Base-by-base conservation (phyloP, 768 basidiomycete genomes). In the Vararia minispora region DNA sequence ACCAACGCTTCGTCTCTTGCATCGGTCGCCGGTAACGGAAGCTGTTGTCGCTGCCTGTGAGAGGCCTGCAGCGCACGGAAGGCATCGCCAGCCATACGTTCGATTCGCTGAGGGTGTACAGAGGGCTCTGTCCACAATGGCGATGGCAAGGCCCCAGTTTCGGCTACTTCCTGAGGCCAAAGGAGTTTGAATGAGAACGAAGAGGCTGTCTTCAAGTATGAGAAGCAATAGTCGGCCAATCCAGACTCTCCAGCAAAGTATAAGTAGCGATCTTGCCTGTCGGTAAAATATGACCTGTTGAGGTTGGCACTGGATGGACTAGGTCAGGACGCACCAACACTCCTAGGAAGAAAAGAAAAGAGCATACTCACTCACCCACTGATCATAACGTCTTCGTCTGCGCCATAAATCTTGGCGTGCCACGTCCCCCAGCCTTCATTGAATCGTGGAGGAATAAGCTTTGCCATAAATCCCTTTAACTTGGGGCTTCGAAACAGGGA, bases 351-450 rank as follows among this genome's bases (percentile, higher is more conserved):
- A 39, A 24, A 31, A 37, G 16, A 33, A 44, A 34, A 24, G 12
- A 33, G 51, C 35, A 16, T 28, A 63, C 67, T 35, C 41, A 58
- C 76, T 60, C 47, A 94, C 94, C 95, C 95, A 50, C 78, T 88
- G 43, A 99, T 76, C 57, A 99, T 76, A 29, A 99, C 71, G 37
- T 92, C 78, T 53, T 97, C 80, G 55, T 99, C 95, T 0, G 73
- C 80, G 14, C 89, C 90, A 52, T 99, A 99, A 40, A 91, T 72
- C 59, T 99, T 99, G 3, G 88, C 82, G 56, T 98, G 95, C 92
- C 92, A 97, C 2, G 92, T 89, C 0, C 92, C 94, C 86, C 91
- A 98, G 2, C 92, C 95, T 61, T 99, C 95, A 50, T 99, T 94
- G 60, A 89, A 95, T 38, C 95, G 69, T 17, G 85, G 80, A 6